These are phyloP conservation scores for Boletus insuetus DNA, from an alignment of 768 basidiomycete genomes.

Conservation along the genomic window DNA sequence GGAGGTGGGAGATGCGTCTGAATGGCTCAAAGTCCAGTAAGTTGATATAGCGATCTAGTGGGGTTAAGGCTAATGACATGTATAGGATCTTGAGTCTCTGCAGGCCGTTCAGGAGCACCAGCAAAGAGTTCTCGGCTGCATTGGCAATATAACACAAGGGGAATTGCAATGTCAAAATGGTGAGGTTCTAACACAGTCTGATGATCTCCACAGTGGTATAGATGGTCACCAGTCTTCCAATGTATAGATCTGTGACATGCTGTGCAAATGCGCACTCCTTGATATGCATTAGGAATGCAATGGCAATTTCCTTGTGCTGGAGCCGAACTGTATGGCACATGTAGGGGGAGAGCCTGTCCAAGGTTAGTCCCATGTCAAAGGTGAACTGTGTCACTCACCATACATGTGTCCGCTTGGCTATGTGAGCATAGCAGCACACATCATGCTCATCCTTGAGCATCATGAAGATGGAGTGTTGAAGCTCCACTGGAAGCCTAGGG, in stretches of 20 bases:
- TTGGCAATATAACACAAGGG: neutral
- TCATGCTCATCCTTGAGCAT: neutral
- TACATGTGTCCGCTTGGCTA: neutral
- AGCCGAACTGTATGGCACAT: neutral
- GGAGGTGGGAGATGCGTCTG: neutral
- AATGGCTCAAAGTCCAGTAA: neutral
- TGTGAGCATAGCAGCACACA: neutral
- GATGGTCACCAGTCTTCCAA: neutral
- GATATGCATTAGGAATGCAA: neutral
- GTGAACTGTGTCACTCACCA: neutral
- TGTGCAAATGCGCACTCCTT: neutral
- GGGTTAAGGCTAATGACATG: neutral
- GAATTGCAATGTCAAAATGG: neutral
- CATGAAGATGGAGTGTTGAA: neutral
- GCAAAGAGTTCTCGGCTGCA: neutral
- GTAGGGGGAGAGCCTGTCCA: neutral
- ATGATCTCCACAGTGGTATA: neutral
- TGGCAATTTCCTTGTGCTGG: neutral
- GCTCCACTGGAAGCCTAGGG: neutral
- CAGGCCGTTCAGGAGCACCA: neutral
- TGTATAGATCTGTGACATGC: neutral
- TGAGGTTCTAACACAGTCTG: neutral
- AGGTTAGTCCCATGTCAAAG: neutral
- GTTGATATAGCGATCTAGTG: neutral
- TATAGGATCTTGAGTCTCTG: neutral